Percentiles rank a stretch among this genome's conserved stretches.
phyloP scores from a whole-genome alignment of 2,329 filamentous ascomycete species.

The Fusarium graminum region DNA sequence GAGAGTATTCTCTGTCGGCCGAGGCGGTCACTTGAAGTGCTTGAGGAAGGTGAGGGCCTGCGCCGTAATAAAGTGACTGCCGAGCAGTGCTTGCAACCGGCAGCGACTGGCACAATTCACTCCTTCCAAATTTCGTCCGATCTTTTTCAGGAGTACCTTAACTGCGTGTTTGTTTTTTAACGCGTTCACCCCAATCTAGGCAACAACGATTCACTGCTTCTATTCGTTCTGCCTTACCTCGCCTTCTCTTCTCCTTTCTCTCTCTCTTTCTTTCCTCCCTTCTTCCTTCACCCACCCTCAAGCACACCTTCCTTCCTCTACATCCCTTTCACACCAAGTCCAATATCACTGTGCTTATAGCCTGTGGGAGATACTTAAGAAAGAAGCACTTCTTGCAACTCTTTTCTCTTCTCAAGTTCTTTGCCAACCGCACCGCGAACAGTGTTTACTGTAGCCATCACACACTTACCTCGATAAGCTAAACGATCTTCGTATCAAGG shows the following conservation, averaged over 20 bases:
- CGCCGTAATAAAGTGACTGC: not conserved
- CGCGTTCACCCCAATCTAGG: constrained; percentile 10
- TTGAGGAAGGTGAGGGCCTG: not conserved
- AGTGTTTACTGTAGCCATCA: not conserved
- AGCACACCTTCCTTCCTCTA: constrained; percentile 21
- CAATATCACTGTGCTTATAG: not conserved
- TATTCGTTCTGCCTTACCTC: not conserved
- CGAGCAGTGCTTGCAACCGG: constrained; percentile 32
- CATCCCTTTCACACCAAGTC: constrained; percentile 1
- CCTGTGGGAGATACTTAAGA: not conserved
- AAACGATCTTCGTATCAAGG: constrained; percentile 15
- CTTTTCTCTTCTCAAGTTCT: not conserved
- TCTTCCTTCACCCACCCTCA: not conserved
- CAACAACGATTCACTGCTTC: constrained; percentile 17
- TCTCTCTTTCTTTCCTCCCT: not conserved
- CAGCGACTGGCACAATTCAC: constrained; percentile 9
- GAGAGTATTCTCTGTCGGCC: no score
- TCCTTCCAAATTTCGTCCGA: constrained; percentile 3
- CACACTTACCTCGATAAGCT: not conserved
- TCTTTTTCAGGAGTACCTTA: not conserved
- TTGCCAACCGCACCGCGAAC: not conserved
- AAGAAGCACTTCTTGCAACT: not conserved
- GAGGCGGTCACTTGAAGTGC: not conserved
- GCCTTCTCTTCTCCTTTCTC: not conserved
- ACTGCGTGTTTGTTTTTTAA: constrained; percentile 4